Evolutionary conservation across 2,329 filamentous ascomycete species (phyloP), one percentile per base, ranked within the genome.

Genomic region (Fusarium falciforme): DNA sequence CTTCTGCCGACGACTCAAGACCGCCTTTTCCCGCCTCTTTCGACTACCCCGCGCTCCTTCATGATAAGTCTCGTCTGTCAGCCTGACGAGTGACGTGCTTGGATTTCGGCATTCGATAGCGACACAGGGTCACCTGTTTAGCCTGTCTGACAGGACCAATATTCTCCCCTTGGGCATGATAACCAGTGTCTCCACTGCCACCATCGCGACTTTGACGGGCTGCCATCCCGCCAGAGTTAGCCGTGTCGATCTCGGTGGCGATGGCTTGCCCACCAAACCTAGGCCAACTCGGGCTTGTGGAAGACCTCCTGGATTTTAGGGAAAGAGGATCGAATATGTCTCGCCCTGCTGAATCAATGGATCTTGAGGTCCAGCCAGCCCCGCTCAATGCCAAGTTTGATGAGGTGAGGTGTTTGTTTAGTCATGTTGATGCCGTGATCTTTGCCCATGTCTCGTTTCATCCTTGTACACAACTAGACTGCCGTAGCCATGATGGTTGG

Each of bases 221-320:
- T 57, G 63, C 59, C 57, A 68, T 61, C 65, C 63, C 71, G 65
- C 59, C 68, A 64, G 54, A 64, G 49, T 67, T 77, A 74, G 71
- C 61, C 70, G 60, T 66, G 76, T 73, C 74, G 76, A 77, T 77
- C 74, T 68, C 27, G 65, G 76, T 78, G 76, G 76, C 74, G 57
- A 74, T 55, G 44, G 40, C 49, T 33, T 63, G 64, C 44, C 59
- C 57, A 33, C 40, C 59, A 52, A 35, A 31, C 42, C 27, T 47
- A 25, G 38, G 27, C 61, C 36, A 42, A 29, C 36, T 54, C 27
- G 27, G 47, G 55, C 22, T 64, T 55, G 38, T 25, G 31, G 57
- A 54, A 61, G 31, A 31, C 33, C 63, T 52, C 55, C 29, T 59
- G 54, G 14, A 27, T 27, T 35, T 29, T 9, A 29, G 11, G 20